Evolutionary conservation across 805 yeast species (phyloP).

Genomic region (Nakazawaea peltata): DNA sequence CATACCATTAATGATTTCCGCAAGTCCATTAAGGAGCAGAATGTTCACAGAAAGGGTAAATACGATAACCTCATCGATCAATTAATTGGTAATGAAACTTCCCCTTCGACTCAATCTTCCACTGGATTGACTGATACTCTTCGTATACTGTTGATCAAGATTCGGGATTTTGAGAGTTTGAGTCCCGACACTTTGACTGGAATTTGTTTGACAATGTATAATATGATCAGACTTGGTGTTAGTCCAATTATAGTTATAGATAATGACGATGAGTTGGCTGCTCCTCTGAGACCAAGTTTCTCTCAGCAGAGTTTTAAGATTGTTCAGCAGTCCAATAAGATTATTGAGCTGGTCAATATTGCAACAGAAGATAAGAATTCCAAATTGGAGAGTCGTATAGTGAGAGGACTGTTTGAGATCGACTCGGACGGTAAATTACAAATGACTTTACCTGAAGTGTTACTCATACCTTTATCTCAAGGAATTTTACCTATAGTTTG

Average conservation of each 20-base stretch:
- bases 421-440: constrained; percentile 11
- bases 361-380: constrained; percentile 10
- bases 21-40: not conserved
- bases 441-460: constrained; percentile 25
- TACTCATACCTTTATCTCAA: constrained; percentile 33
- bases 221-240: constrained; percentile 57
- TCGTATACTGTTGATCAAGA: constrained; percentile 49
- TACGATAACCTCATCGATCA: constrained; percentile 25
- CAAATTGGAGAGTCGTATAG: constrained; percentile 19
- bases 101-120: constrained; percentile 13
- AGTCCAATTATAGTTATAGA: constrained; percentile 66
- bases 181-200: constrained; percentile 28
- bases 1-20: constrained; percentile 11
- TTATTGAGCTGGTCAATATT: constrained; percentile 14
- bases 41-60: constrained; percentile 23
- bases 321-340: constrained; percentile 16
- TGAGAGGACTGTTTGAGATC: constrained; percentile 30
- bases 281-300: constrained; percentile 4
- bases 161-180: constrained; percentile 31
- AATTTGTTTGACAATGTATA: constrained; percentile 46
- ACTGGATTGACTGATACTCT: constrained; percentile 28
- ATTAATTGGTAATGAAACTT: constrained; percentile 11
- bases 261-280: constrained; percentile 16
- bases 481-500: constrained; percentile 53
- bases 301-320: constrained; percentile 12